Evolutionary conservation across 2,329 filamentous ascomycete genomes (phyloP), one percentile per base, ranked within the genome.

Genomic region (Graphilbum fragrans): DNA sequence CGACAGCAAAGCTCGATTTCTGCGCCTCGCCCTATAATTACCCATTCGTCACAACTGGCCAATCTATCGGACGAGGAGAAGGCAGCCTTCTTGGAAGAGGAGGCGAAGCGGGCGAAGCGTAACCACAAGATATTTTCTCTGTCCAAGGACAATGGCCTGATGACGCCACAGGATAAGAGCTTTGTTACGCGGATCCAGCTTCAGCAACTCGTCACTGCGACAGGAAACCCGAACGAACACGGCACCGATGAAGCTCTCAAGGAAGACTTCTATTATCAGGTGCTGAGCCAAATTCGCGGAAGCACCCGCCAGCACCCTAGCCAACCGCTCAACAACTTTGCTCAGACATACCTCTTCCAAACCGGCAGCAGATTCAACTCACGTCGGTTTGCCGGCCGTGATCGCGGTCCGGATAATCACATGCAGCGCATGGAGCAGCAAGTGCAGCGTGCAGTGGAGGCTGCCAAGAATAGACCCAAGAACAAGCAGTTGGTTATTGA

Each of bases 401-500:
- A 80, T 46, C 76, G 86, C 45, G 86, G 82, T 35, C 87, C 86
- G 17, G 92, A 98, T 59, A 98, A 95, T 57, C 92, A 98, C 56
- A 86, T 96, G 66, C 92, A 96, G 59, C 82, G 92, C 42, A 98
- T 98, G 92, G 90, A 98, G 61, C 92, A 98, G 61, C 92, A 98
- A 61, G 93, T 98, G 12, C 90, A 95, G 58, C 80, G 92, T 43
- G 92, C 92, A 20, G 92, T 98, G 1, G 92, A 98, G 57, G 92
- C 92, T 1, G 92, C 92, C 40, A 98, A 96, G 66, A 86, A 87
- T 45, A 90, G 94, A 61, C 92, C 92, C 12, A 98, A 98, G 70
- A 95, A 94, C 57, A 94, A 93, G 55, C 88, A 95, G 58, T 72
- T 98, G 9, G 88, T 96, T 18, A 90, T 98, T 45, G 90, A 95